Conservation (phyloP, 2,329 filamentous ascomycete species). For the Stagonosporopsis cucurbitacearum region DNA sequence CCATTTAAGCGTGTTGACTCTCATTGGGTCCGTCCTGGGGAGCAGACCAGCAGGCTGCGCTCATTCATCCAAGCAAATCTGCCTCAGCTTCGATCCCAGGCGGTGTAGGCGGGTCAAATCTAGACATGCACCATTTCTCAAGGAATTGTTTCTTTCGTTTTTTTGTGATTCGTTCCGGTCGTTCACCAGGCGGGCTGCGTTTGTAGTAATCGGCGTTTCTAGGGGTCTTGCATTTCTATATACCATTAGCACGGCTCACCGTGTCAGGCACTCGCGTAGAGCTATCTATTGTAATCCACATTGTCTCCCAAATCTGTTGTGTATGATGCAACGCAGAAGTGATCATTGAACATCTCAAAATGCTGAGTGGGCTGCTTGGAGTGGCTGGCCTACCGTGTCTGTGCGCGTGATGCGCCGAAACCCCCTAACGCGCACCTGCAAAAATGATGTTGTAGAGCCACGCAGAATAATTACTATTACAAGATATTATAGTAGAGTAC, state of each 20-base stretch:
- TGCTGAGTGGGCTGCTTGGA: neutral
- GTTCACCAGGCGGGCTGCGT: slow-evolving; percentile 1
- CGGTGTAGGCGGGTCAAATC: neutral
- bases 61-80: slow-evolving; percentile 12
- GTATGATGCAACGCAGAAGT: neutral
- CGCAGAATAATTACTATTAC: too few species aligned
- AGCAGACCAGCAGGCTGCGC: slow-evolving; percentile 25
- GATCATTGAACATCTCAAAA: neutral
- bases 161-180: neutral
- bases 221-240: slow-evolving; percentile 3
- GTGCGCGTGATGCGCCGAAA: too few species aligned
- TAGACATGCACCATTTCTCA: neutral
- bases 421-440: too few species aligned
- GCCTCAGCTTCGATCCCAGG: slow-evolving; percentile 13
- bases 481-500: too few species aligned
- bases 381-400: too few species aligned
- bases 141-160: neutral
- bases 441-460: too few species aligned
- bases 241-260: slow-evolving; percentile 12
- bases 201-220: slow-evolving; percentile 17
- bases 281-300: slow-evolving; percentile 8
- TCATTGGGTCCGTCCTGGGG: slow-evolving; percentile 24
- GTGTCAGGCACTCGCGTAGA: slow-evolving; percentile 15
- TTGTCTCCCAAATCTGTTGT: neutral
- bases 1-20: slow-evolving; percentile 27